Evolutionary conservation across 306 rosid genomes (phyloP).

Genomic region (Castanea mollissima): DNA sequence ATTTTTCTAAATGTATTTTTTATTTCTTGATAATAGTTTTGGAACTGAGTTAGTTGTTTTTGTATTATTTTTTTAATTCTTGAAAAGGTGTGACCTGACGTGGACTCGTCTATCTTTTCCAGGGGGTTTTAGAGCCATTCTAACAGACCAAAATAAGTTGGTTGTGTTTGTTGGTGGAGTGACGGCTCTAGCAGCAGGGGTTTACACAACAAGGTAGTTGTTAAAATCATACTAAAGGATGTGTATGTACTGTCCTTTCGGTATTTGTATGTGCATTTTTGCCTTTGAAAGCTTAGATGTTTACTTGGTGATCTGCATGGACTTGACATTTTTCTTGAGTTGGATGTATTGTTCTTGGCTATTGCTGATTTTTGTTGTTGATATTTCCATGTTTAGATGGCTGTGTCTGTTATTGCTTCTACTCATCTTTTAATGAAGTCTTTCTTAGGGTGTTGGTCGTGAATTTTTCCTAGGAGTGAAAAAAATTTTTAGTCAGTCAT

Average conservation of each 20-base stretch:
- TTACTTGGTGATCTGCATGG: neutral
- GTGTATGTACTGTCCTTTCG: neutral
- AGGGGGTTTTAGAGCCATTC: constrained; percentile 93
- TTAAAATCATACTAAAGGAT: constrained; percentile 6
- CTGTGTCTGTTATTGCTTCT: neutral
- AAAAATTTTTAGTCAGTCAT: neutral
- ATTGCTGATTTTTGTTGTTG: neutral
- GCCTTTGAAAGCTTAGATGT: neutral
- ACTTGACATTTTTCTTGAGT: neutral
- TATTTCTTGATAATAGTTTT: too few relatives aligned
- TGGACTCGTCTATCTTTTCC: constrained; percentile 30
- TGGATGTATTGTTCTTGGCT: too few relatives aligned
- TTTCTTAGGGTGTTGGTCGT: neutral
- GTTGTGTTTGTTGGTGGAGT: constrained; percentile 97
- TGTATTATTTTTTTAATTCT: neutral
- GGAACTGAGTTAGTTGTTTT: neutral
- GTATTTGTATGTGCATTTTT: neutral
- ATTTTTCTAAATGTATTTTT: too few relatives aligned
- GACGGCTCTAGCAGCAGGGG: constrained; percentile 95
- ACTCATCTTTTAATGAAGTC: neutral
- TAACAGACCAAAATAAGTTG: constrained; percentile 95
- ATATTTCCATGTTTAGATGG: neutral
- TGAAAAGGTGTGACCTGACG: neutral
- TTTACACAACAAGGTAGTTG: constrained; percentile 87
- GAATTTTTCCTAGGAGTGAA: neutral